Evolutionary conservation across 2,329 filamentous ascomycete genomes (phyloP), one percentile per base, ranked within the genome.

Genomic region (Pezicula neosporulosa): DNA sequence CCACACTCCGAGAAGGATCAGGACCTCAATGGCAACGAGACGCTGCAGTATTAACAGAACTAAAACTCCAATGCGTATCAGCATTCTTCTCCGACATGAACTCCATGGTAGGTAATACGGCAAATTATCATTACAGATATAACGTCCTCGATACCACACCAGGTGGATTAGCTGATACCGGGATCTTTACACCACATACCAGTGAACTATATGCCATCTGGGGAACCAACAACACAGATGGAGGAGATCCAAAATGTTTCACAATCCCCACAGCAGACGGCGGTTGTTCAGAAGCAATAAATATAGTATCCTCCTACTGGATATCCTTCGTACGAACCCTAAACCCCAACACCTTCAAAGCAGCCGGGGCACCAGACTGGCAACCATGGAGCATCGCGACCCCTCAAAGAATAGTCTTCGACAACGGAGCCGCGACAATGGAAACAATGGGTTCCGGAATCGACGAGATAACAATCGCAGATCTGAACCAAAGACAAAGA

Each of bases 41-140:
- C 6, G 67, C 69, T 3, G 67, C 70, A 0, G 73, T 76, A 7
- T 72, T 72, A 2, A 68, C 67, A 0, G 74, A 77, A 45, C 60
- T 76, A 6, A 50, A 50, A 36, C 48, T 48, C 7, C 35, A 27
- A n/a, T 50, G 45, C 27, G 45, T 48, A 19, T 30, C 52, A 19
- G 33, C 52, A 13, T 50, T 54, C 41, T 54, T 48, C 36, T 50
- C 52, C 15, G 70, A 74, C 42, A 77, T 77, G 68, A 69, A 74
- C 44, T 71, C 72, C 1, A 70, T 74, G 62, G 69, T 68, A 10
- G 70, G 75, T 55, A 57, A 73, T 2, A 72, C 67, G 48, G 56
- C 70, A 1, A 55, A 56, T 6, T 77, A 72, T 57, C 73, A 72
- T 52, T 77, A 77, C 62, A 72, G 74, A 3, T 77, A 77, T 50